phyloP scores from a whole-genome alignment of 495 filamentous ascomycete species.

The Pyrenula massariospora region DNA sequence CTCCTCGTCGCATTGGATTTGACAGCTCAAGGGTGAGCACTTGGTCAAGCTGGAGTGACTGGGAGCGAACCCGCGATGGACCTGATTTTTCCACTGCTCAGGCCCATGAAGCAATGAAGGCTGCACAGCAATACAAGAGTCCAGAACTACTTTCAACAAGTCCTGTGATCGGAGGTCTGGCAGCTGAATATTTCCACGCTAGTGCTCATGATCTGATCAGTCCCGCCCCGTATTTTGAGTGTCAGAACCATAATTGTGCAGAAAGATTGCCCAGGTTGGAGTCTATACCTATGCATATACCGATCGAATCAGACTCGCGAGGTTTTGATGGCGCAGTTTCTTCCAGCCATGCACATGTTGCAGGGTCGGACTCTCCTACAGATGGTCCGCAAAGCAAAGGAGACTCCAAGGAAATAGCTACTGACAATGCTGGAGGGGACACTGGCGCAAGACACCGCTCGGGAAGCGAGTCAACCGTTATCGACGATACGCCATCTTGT shows the following conservation, averaged over 20 bases:
- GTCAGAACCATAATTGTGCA: slow-evolving; percentile 33
- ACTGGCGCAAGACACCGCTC: slow-evolving; percentile 1
- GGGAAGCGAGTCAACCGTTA: slow-evolving; percentile 12
- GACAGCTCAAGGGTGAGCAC: slow-evolving; percentile 2
- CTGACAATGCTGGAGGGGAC: neutral
- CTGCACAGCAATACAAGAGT: neutral
- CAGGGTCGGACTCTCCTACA: too few species aligned
- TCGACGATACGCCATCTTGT: slow-evolving; percentile 20
- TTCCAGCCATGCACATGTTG: too few species aligned
- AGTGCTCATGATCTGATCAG: slow-evolving; percentile 39
- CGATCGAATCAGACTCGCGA: neutral
- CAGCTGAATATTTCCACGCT: slow-evolving; percentile 42
- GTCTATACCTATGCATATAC: neutral
- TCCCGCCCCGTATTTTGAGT: slow-evolving; percentile 36
- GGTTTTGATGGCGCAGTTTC: neutral
- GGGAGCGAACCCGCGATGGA: neutral
- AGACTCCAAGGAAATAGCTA: neutral
- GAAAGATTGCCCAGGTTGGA: slow-evolving; percentile 4
- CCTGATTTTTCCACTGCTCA: neutral
- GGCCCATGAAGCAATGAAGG: neutral
- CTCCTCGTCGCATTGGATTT: slow-evolving; percentile 15
- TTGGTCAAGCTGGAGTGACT: slow-evolving; percentile 1
- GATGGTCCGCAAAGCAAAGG: neutral
- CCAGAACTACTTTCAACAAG: neutral
- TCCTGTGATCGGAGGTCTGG: slow-evolving; percentile 15